Base-by-base conservation (phyloP, 176 grass and related monocot species). In the Metroxylon sagu region DNA sequence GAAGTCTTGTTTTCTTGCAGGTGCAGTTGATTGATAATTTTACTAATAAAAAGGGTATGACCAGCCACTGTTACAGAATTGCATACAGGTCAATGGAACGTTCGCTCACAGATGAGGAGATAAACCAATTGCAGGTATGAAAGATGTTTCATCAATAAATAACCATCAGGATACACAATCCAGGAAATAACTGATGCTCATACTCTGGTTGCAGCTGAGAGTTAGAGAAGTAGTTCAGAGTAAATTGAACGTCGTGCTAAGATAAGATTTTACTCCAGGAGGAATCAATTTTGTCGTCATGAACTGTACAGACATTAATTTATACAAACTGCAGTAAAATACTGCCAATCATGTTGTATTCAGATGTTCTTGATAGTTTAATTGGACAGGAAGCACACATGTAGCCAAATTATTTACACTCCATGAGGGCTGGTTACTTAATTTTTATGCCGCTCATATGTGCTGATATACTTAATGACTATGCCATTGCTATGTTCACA, bases 41-140 rank as follows among this genome's bases (percentile, higher is more conserved):
- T 53, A 97, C 93, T 5, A 91, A 91, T 66, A 97, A 97, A 78
- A 91, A 97, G 78, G 93, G 93, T 39, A 88, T 91, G 87, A 91
- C 93, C 5, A 97, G 93, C 50, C 87, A 97, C 67, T 97, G 87
- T 76, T 91, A 97, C 62, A 83, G 93, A 65, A 88, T 96, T 73
- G 79, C 87, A 5, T 96, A 88, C 71, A 81, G 92, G 60, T 90
- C 87, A 15, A 96, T 80, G 83, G 92, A 96, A 53, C 77, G 87
- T 14, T 96, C 92, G 1, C 87, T 96, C 14, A 88, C 92, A 4
- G 87, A 96, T 12, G 83, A 96, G 50, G 87, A 96, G 68, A 96
- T 96, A 54, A 96, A 96, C 7, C 52, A 80, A 14, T 52, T 96
- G 61, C 92, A 90, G 92, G 92, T 96, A 74, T 48, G 2, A 62